Conservation (phyloP, 1,139 yeast genomes). For the Williopsis jadinii region DNA sequence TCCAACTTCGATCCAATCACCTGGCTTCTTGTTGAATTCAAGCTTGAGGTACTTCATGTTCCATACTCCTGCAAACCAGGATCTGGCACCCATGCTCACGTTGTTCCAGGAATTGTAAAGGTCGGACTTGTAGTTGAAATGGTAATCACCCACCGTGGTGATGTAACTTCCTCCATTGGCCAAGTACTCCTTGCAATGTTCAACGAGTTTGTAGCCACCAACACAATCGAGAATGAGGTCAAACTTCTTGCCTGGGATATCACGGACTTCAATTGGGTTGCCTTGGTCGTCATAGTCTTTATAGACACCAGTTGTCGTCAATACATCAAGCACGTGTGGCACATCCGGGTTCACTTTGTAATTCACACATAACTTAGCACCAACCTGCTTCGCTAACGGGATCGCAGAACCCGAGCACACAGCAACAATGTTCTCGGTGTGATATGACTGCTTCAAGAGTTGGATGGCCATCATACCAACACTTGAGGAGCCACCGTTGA, state of each 20-base stretch:
- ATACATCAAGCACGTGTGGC: slow-evolving; percentile 12
- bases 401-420: slow-evolving; percentile 31
- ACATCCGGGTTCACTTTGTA: slow-evolving; percentile 18
- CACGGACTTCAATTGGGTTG: slow-evolving; percentile 19
- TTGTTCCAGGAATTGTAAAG: slow-evolving; percentile 29
- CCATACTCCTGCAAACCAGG: slow-evolving; percentile 27
- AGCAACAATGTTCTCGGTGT: slow-evolving; percentile 40
- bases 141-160: slow-evolving; percentile 49
- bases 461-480: slow-evolving; percentile 60
- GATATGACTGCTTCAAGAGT: slow-evolving; percentile 41
- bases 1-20: slow-evolving; percentile 29
- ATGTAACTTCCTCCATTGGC: slow-evolving; percentile 38
- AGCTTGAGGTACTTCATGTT: slow-evolving; percentile 29
- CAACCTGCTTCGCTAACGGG: slow-evolving; percentile 21
- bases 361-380: slow-evolving; percentile 21
- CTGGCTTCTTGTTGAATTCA: slow-evolving; percentile 25
- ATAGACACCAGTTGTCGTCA: slow-evolving; percentile 20
- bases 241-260: slow-evolving; percentile 25
- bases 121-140: slow-evolving; percentile 30
- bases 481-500: slow-evolving; percentile 72
- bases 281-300: slow-evolving; percentile 25
- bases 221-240: slow-evolving; percentile 41
- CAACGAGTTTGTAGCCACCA: slow-evolving; percentile 36
- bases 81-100: slow-evolving; percentile 33
- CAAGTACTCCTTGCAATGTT: slow-evolving; percentile 27